Percentiles rank a stretch among this genome's conserved stretches.
phyloP scores from a whole-genome alignment of 2,329 filamentous ascomycete species.

The Xylaria sp. region DNA sequence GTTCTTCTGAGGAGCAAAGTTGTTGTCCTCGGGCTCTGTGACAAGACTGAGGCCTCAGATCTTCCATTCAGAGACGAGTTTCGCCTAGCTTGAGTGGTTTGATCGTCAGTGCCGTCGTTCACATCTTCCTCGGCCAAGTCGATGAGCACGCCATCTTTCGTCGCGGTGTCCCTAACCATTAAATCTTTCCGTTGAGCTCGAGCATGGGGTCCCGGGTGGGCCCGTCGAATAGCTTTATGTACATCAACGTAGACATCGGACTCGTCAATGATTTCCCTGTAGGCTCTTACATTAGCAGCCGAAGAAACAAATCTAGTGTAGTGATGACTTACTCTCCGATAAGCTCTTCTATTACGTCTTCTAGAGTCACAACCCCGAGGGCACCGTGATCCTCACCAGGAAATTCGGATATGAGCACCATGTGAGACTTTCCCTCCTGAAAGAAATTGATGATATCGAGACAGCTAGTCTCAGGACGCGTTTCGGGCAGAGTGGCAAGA shows the following conservation, averaged over 20 bases:
- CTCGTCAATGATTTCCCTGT: conserved; percentile 93
- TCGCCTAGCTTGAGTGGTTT: conserved; percentile 44
- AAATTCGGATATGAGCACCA: conserved; percentile 92
- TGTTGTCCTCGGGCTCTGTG: conserved; percentile 62
- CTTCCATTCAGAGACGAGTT: conserved; percentile 53
- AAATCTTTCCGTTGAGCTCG: conserved; percentile 61
- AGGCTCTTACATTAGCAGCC: conserved; percentile 8
- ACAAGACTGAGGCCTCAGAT: conserved; percentile 54
- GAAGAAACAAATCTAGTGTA: conserved; percentile 20
- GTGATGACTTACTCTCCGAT: conserved; percentile 83
- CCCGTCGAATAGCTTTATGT: conserved; percentile 94
- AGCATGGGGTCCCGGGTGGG: conserved; percentile 84
- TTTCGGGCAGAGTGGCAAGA: conserved; percentile 93
- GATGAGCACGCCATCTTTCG: conserved; percentile 53
- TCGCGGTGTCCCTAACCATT: conserved; percentile 47
- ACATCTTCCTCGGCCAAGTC: conserved; percentile 54
- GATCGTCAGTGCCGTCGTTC: conserved; percentile 18
- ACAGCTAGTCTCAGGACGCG: conserved; percentile 93
- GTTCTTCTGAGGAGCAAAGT: conserved; percentile 70
- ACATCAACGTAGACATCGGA: conserved; percentile 98
- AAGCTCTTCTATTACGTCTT: conserved; percentile 98
- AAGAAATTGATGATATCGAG: conserved; percentile 99
- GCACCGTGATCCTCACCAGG: conserved; percentile 93
- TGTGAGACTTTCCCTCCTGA: conserved; percentile 98
- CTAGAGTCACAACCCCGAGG: conserved; percentile 91